Percentiles rank a stretch among this genome's conserved stretches.
phyloP scores from a whole-genome alignment of 2,329 filamentous ascomycete genomes.

The Hymenoscyphus infarciens region DNA sequence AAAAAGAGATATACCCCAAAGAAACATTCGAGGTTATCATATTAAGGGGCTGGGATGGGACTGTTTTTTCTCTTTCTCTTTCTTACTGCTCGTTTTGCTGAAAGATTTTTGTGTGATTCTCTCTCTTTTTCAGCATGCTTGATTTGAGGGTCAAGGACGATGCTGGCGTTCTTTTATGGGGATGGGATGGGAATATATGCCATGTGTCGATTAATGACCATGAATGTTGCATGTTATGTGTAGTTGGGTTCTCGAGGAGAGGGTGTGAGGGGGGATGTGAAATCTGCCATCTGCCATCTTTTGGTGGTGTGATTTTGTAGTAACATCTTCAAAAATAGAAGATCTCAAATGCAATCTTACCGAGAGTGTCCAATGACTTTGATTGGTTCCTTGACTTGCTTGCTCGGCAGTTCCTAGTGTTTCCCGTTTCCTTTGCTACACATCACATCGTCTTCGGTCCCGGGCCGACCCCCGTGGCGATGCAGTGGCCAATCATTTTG shows the following conservation, averaged over 20 bases:
- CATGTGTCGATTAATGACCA: conserved; percentile 26
- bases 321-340: too few species aligned
- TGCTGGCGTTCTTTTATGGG: conserved; percentile 19
- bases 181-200: conserved; percentile 3
- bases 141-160: conserved; percentile 4
- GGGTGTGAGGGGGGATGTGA: neutral
- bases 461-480: too few species aligned
- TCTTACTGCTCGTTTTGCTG: neutral
- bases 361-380: too few species aligned
- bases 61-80: neutral
- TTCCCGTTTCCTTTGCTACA: too few species aligned
- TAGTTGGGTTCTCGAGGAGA: neutral
- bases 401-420: too few species aligned
- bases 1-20: conserved; percentile 18
- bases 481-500: too few species aligned
- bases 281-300: neutral
- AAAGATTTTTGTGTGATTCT: neutral
- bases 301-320: neutral
- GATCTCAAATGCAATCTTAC: too few species aligned
- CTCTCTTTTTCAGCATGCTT: neutral
- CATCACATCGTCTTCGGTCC: too few species aligned
- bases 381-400: too few species aligned
- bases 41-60: conserved; percentile 9
- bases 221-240: conserved; percentile 6
- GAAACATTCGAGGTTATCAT: conserved; percentile 9